Base-by-base conservation (phyloP, 1,284 basidiomycete genomes). In the Apiotrichum sp. region DNA sequence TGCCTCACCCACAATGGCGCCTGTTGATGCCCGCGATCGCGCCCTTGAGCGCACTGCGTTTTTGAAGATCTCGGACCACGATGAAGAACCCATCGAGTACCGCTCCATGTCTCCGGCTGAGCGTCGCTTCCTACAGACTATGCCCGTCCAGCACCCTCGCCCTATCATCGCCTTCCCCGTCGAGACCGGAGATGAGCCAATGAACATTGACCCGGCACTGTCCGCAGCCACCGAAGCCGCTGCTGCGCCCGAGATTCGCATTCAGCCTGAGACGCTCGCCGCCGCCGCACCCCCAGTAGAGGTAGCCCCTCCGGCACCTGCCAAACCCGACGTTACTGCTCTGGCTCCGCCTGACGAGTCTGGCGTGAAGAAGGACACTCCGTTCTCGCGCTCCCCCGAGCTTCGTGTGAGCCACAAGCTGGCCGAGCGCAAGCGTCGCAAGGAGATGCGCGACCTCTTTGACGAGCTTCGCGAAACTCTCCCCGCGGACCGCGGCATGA, bases 401-500 rank as follows among this genome's bases (percentile, higher is more conserved):
- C 80, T 97, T 44, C 84, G 92, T 52, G 84, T 96, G 44, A 92
- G 88, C 11, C 93, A 97, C 78, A 96, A 96, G 72, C 82, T 96
- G 22, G 93, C 93, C 2, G 93, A 97, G 77, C 80, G 93, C 59
- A 96, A 97, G 76, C 80, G 93, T 64, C 82, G 93, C 72, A 95
- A 93, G 78, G 93, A 97, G 77, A 97, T 97, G 93, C 93, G 93
- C 71, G 92, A 96, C 59, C 75, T 97, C 48, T 97, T 96, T 70
- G 93, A 97, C 66, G 93, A 97, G 74, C 78, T 97, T 58, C 82
- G 89, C 55, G 92, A 93, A 73, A 85, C 89, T 64, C 78, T 97
- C 36, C 93, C 93, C 3, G 86, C 88, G 45, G 90, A 93, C 74
- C 82, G 90, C 55, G 89, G 89, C 38, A 88, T 91, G 85, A 95